Evolutionary conservation across 2,329 filamentous ascomycete species (phyloP).

Genomic region (Fusarium kyushuense): DNA sequence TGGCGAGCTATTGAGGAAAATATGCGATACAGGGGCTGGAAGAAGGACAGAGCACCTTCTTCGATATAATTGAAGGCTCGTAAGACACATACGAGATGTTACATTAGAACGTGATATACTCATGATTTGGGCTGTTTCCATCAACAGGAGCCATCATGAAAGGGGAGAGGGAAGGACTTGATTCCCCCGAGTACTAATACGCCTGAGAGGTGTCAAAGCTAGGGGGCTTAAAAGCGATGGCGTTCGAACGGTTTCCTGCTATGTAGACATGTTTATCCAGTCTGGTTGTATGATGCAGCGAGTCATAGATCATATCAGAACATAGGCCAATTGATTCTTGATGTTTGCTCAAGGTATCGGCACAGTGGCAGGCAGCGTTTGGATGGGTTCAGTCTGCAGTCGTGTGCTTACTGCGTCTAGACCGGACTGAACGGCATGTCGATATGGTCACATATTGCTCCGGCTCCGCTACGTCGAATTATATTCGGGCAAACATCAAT

Average conservation of each 20-base stretch:
- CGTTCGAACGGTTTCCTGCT: conserved; percentile 47
- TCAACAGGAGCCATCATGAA: conserved; percentile 14
- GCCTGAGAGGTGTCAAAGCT: conserved; percentile 26
- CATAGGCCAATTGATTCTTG: conserved; percentile 30
- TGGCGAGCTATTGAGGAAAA: conserved; percentile 90
- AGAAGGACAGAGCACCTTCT: conserved; percentile 74
- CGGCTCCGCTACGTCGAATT: conserved; percentile 8
- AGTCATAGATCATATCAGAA: conserved; percentile 21
- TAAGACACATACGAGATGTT: conserved; percentile 14
- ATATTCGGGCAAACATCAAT: background rate
- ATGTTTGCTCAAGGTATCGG: conserved; percentile 2
- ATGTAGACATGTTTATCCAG: conserved; percentile 33
- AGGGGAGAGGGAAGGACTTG: conserved; percentile 11
- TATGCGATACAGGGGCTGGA: conserved; percentile 90
- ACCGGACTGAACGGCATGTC: background rate
- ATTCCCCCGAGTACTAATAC: conserved; percentile 33
- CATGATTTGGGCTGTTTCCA: conserved; percentile 7
- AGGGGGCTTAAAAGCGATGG: conserved; percentile 47
- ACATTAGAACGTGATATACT: background rate
- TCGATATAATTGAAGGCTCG: conserved; percentile 56
- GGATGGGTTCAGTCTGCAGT: background rate
- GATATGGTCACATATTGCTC: background rate
- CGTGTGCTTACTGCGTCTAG: conserved; percentile 2
- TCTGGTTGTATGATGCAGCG: conserved; percentile 18
- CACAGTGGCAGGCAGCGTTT: conserved; percentile 2